These are phyloP conservation scores for Suillus decipiens DNA, from an alignment of 768 basidiomycete species.

Conservation along the genomic window DNA sequence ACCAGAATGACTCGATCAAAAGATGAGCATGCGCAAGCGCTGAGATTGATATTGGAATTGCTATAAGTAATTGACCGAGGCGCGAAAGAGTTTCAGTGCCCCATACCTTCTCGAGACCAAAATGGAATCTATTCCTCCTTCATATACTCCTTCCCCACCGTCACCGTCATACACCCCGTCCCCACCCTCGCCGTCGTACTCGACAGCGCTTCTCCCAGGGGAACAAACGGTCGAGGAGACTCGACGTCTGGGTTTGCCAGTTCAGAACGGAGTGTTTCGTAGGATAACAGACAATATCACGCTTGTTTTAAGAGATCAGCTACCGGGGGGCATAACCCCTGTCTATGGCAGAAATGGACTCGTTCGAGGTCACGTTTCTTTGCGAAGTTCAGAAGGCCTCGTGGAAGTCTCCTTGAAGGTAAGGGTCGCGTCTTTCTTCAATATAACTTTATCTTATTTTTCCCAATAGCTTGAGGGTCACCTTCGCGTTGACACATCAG, in stretches of 20 bases:
- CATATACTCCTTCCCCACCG: conserved; percentile 26
- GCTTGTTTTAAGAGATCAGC: conserved; percentile 25
- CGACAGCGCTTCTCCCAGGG: conserved; percentile 47
- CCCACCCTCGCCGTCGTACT: conserved; percentile 54
- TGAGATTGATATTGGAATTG: not conserved
- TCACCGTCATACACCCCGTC: conserved; percentile 53
- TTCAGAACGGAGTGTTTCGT: conserved; percentile 24
- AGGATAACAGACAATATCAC: conserved; percentile 32
- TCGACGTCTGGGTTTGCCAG: conserved; percentile 18
- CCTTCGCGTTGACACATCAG: conserved; percentile 20
- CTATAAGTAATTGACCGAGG: conserved; percentile 2
- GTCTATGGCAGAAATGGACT: conserved; percentile 22
- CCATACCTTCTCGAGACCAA: not conserved
- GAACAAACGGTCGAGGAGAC: conserved; percentile 54
- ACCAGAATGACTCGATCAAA: conserved; percentile 4
- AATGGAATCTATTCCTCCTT: conserved; percentile 10
- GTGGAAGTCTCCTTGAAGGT: conserved; percentile 29
- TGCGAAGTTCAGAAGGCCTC: conserved; percentile 16
- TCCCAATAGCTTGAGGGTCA: conserved; percentile 26
- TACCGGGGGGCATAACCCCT: conserved; percentile 24
- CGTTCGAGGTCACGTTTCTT: conserved; percentile 26
- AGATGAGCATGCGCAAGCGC: not conserved
- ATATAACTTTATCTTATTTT: conserved; percentile 4
- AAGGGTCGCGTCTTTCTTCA: not conserved
- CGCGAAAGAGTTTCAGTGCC: conserved; percentile 4